These are phyloP conservation scores for Blastocystis sp. DNA, from an alignment of 352 stramenopile genomes.

Conservation along the genomic window DNA sequence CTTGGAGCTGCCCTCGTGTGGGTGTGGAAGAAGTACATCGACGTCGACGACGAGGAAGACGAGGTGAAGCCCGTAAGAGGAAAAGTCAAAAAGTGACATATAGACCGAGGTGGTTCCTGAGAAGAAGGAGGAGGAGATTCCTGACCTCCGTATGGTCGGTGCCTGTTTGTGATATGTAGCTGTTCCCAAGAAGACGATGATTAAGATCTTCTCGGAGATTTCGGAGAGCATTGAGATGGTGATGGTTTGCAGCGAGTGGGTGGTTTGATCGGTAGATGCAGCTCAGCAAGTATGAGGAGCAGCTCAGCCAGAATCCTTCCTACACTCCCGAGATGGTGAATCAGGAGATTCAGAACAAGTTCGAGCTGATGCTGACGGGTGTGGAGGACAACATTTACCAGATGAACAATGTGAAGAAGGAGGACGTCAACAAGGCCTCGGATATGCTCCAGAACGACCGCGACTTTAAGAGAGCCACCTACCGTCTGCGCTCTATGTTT, in stretches of 20 bases:
- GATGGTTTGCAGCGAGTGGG: background rate
- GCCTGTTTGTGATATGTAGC: background rate
- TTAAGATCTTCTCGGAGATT: conserved; percentile 50
- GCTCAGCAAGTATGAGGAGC: conserved; percentile 50
- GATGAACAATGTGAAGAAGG: conserved; percentile 47
- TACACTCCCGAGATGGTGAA: conserved; percentile 41
- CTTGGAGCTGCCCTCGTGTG: conserved; percentile 8
- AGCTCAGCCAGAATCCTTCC: conserved; percentile 24
- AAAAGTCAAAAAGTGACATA: background rate
- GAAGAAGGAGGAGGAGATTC: conserved; percentile 19
- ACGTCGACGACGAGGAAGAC: conserved; percentile 38
- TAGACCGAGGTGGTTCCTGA: background rate
- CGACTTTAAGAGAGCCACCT: conserved; percentile 45
- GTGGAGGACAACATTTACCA: conserved; percentile 30
- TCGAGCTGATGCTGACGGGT: conserved; percentile 23
- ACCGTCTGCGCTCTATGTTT: conserved; percentile 40
- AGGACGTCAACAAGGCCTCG: conserved; percentile 10
- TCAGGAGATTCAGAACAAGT: conserved; percentile 41
- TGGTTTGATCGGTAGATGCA: background rate
- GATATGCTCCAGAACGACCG: conserved; percentile 53
- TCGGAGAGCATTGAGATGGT: conserved; percentile 50
- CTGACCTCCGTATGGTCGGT: conserved; percentile 1
- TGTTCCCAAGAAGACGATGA: conserved; percentile 49
- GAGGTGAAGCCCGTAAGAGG: background rate
- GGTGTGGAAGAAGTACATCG: conserved; percentile 50